phyloP scores from a whole-genome alignment of 805 yeast genomes.

The Huiozyma naganishii region DNA sequence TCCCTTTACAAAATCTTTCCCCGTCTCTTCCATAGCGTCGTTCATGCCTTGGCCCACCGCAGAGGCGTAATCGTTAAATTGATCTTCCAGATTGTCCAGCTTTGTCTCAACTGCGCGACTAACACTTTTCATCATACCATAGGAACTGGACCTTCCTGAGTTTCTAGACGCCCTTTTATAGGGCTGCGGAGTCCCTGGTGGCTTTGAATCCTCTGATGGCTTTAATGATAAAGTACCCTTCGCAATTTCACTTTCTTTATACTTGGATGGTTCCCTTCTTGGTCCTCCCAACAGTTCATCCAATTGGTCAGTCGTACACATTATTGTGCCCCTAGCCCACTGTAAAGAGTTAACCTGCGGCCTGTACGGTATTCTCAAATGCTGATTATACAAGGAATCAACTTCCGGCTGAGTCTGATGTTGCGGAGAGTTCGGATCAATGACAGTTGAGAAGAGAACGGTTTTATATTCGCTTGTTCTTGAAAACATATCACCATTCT shows the following conservation, averaged over 20 bases:
- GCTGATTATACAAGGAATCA: conserved; percentile 52
- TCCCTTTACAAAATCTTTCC: conserved; percentile 39
- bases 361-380: conserved; percentile 58
- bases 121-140: conserved; percentile 32
- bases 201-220: conserved; percentile 9
- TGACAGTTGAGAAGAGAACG: conserved; percentile 38
- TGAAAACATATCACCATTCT: conserved; percentile 47
- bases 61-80: conserved; percentile 47
- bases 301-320: conserved; percentile 51
- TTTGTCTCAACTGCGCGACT: conserved; percentile 40
- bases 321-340: conserved; percentile 75
- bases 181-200: conserved; percentile 1
- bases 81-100: conserved; percentile 42
- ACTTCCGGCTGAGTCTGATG: conserved; percentile 4
- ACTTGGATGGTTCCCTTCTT: conserved; percentile 49
- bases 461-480: conserved; percentile 48
- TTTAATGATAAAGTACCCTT: conserved; percentile 29
- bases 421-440: conserved; percentile 32
- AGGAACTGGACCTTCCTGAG: conserved; percentile 27
- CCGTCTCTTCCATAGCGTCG: conserved; percentile 39
- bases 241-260: conserved; percentile 50
- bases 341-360: conserved; percentile 72
- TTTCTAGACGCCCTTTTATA: conserved; percentile 42
- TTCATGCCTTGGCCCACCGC: conserved; percentile 43
- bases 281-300: conserved; percentile 64